Percentiles rank a stretch among this genome's conserved stretches.
Evolutionary conservation across 305 asterid genomes (phyloP).

Genomic region (Andrographis paniculata): DNA sequence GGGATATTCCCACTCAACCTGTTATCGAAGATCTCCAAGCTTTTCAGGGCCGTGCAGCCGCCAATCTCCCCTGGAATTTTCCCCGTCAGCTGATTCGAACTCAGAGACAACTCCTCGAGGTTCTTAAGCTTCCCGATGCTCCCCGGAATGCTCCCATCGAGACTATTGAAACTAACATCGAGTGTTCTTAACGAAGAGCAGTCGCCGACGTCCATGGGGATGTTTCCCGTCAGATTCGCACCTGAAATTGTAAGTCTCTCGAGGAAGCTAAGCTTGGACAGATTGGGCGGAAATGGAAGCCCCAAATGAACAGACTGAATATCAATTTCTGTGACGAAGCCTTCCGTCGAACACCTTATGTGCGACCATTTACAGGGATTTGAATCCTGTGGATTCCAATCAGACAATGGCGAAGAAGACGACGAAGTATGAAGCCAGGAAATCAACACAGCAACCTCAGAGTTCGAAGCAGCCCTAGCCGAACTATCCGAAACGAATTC

Average conservation of each 20-base stretch:
- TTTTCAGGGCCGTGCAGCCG: constrained; percentile 35
- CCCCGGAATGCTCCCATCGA: constrained; percentile 47
- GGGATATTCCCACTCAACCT: constrained; percentile 58
- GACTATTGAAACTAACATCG: constrained; percentile 58
- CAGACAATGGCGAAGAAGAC: constrained; percentile 27
- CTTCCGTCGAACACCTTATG: constrained; percentile 40
- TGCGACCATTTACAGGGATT: constrained; percentile 69
- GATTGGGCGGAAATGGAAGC: constrained; percentile 56
- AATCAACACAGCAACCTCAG: constrained; percentile 38
- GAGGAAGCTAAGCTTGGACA: constrained; percentile 45
- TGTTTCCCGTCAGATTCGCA: constrained; percentile 66
- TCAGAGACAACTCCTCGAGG: constrained; percentile 51
- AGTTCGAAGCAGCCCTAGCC: constrained; percentile 11
- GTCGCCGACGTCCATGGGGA: constrained; percentile 63
- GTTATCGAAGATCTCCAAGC: constrained; percentile 50
- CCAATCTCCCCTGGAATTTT: constrained; percentile 52
- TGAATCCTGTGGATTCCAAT: constrained; percentile 46
- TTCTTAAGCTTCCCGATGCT: constrained; percentile 41
- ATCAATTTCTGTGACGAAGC: constrained; percentile 37
- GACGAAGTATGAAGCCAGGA: constrained; percentile 61
- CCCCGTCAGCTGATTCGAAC: constrained; percentile 64
- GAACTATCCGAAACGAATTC: constrained; percentile 18
- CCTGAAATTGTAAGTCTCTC: constrained; percentile 41
- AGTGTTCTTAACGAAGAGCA: constrained; percentile 31
- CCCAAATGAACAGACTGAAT: constrained; percentile 42